Evolutionary conservation across 805 yeast species (phyloP).

Genomic region (Candida anglica): DNA sequence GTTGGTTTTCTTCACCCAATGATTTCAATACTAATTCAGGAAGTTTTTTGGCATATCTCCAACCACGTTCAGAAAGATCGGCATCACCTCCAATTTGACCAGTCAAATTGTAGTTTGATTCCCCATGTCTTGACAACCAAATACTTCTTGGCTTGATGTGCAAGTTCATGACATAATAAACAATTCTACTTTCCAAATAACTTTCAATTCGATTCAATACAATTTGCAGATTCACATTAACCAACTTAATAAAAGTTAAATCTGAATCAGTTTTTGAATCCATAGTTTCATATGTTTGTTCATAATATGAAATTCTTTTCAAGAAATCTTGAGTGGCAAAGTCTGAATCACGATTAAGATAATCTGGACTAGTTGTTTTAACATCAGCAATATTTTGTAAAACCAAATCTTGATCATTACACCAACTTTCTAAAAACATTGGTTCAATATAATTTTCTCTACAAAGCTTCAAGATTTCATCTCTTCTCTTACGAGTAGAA

Average conservation of each 20-base stretch:
- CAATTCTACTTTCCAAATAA: constrained; percentile 87
- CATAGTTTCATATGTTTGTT: constrained; percentile 73
- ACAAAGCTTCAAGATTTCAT: constrained; percentile 56
- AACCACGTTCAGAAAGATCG: constrained; percentile 76
- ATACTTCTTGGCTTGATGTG: constrained; percentile 90
- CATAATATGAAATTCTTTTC: constrained; percentile 70
- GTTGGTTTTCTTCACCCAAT: constrained; percentile 52
- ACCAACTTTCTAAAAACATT: constrained; percentile 87
- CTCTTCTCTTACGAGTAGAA: constrained; percentile 70
- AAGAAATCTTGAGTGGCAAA: constrained; percentile 69
- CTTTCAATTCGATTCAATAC: constrained; percentile 83
- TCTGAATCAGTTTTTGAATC: constrained; percentile 53
- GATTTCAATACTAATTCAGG: constrained; percentile 71
- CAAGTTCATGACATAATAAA: constrained; percentile 91
- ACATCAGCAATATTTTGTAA: constrained; percentile 81
- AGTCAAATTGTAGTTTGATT: constrained; percentile 83
- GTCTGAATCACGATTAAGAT: constrained; percentile 62
- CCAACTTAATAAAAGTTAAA: constrained; percentile 79
- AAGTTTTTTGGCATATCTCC: constrained; percentile 74
- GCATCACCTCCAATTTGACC: constrained; percentile 98
- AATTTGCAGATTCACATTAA: constrained; percentile 85
- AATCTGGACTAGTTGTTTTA: constrained; percentile 83
- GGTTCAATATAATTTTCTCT: constrained; percentile 74
- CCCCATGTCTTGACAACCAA: constrained; percentile 96
- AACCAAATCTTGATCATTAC: constrained; percentile 77